These are phyloP conservation scores for Paspalum vaginatum DNA, from an alignment of 176 grass and related monocot genomes.

Conservation along the genomic window DNA sequence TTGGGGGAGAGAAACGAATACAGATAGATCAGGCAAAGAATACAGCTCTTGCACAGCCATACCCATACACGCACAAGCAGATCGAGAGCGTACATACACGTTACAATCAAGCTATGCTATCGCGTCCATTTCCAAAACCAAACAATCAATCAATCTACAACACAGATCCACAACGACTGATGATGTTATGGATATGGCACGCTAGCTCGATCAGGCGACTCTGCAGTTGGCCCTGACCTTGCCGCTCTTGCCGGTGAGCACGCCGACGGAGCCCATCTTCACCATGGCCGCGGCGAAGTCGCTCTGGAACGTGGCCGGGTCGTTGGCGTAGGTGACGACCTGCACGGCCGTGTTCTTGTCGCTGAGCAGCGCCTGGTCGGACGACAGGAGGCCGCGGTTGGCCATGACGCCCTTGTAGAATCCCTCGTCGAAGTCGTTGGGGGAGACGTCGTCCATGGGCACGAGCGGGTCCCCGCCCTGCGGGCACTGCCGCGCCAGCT, in stretches of 20 bases:
- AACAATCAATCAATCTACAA: slow-evolving; percentile 27
- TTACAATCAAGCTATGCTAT: slow-evolving; percentile 39
- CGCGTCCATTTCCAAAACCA: background rate
- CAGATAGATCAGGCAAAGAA: slow-evolving; percentile 39
- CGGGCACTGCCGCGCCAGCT: slow-evolving; percentile 65
- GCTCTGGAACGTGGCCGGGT: slow-evolving; percentile 57
- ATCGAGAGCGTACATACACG: slow-evolving; percentile 20
- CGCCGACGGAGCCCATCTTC: slow-evolving; percentile 74
- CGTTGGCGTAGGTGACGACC: slow-evolving; percentile 69
- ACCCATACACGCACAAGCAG: slow-evolving; percentile 28
- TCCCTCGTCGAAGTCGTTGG: slow-evolving; percentile 71
- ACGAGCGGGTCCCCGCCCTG: slow-evolving; percentile 43
- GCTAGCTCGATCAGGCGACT: slow-evolving; percentile 42
- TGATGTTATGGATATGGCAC: background rate
- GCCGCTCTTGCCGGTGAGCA: slow-evolving; percentile 63
- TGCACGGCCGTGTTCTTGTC: slow-evolving; percentile 56
- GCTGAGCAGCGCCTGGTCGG: slow-evolving; percentile 69
- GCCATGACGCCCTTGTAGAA: slow-evolving; percentile 72
- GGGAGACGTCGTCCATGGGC: slow-evolving; percentile 69
- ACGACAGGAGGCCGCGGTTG: slow-evolving; percentile 74
- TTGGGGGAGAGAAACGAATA: background rate
- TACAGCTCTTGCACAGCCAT: slow-evolving; percentile 29
- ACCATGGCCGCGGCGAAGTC: slow-evolving; percentile 77
- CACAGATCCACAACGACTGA: background rate
- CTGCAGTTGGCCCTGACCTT: slow-evolving; percentile 79